Evolutionary conservation across 2,329 filamentous ascomycete genomes (phyloP).

Genomic region (Fusarium concolor): DNA sequence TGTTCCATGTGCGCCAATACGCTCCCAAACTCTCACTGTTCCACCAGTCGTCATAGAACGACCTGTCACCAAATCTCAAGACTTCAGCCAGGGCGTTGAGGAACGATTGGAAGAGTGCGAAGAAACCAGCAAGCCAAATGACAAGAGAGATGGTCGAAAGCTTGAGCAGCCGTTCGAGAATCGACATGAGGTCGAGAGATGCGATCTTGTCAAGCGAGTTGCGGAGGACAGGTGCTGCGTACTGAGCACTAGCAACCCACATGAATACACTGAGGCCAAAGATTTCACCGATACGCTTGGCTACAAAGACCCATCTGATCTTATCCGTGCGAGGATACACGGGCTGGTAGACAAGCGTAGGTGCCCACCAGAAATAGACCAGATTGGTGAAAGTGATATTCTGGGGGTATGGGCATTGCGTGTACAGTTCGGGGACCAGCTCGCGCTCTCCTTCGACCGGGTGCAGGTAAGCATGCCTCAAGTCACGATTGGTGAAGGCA

Average conservation of each 20-base stretch:
- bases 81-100: slow-evolving; percentile 93
- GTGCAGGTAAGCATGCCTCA: slow-evolving; percentile 90
- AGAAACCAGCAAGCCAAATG: slow-evolving; percentile 98
- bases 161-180: slow-evolving; percentile 91
- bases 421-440: slow-evolving; percentile 84
- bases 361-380: slow-evolving; percentile 97
- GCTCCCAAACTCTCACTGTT: slow-evolving; percentile 86
- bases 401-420: slow-evolving; percentile 83
- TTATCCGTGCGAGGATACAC: slow-evolving; percentile 87
- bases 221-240: slow-evolving; percentile 86
- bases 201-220: slow-evolving; percentile 93
- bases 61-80: slow-evolving; percentile 88
- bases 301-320: slow-evolving; percentile 89
- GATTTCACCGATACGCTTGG: slow-evolving; percentile 83
- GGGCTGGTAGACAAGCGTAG: slow-evolving; percentile 95
- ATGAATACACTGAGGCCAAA: slow-evolving; percentile 86
- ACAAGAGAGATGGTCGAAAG: slow-evolving; percentile 94
- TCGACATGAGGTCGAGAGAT: slow-evolving; percentile 81
- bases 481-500: slow-evolving; percentile 94
- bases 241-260: slow-evolving; percentile 95
- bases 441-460: slow-evolving; percentile 74
- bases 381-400: slow-evolving; percentile 93
- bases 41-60: slow-evolving; percentile 99
- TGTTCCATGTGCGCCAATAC: slow-evolving; percentile 98
- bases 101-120: slow-evolving; percentile 92